Evolutionary conservation across 2,329 filamentous ascomycete genomes (phyloP).

Genomic region (Trichoderma sp.): DNA sequence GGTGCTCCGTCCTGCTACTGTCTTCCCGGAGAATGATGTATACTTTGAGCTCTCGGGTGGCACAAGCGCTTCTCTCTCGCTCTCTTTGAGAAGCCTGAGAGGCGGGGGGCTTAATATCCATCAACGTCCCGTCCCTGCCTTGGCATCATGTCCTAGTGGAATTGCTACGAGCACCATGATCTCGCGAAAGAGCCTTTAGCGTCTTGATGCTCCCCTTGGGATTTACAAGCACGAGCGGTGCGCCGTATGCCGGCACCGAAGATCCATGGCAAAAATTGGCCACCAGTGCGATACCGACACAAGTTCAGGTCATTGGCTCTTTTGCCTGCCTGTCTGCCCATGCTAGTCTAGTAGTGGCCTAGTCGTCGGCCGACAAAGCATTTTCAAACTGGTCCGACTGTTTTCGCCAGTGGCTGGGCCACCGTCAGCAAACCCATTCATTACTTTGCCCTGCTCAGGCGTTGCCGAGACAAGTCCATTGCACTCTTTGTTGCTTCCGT

Average conservation of each 20-base stretch:
- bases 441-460: conserved; percentile 1
- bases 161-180: conserved; percentile 3
- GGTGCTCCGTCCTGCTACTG: not conserved
- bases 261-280: conserved; percentile 8
- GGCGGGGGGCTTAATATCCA: conserved; percentile 7
- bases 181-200: not conserved
- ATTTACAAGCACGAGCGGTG: not conserved
- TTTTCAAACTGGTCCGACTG: conserved; percentile 5
- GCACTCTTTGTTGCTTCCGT: not conserved
- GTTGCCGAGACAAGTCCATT: conserved; percentile 16
- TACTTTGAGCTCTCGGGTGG: not conserved
- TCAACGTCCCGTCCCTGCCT: conserved; percentile 16
- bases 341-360: conserved; percentile 16
- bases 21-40: not conserved
- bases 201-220: not conserved
- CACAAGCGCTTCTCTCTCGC: conserved; percentile 1
- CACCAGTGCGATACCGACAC: conserved; percentile 12
- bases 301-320: conserved; percentile 9
- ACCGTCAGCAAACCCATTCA: conserved; percentile 20
- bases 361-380: conserved; percentile 22
- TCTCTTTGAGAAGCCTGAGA: not conserved
- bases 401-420: conserved; percentile 21
- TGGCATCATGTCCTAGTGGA: conserved; percentile 1
- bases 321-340: not conserved
- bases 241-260: not conserved